Percentiles rank a stretch among this genome's conserved stretches.
These are phyloP conservation scores for Plasmodium adleri DNA, from an alignment of 169 alveolate species.

Conservation along the genomic window DNA sequence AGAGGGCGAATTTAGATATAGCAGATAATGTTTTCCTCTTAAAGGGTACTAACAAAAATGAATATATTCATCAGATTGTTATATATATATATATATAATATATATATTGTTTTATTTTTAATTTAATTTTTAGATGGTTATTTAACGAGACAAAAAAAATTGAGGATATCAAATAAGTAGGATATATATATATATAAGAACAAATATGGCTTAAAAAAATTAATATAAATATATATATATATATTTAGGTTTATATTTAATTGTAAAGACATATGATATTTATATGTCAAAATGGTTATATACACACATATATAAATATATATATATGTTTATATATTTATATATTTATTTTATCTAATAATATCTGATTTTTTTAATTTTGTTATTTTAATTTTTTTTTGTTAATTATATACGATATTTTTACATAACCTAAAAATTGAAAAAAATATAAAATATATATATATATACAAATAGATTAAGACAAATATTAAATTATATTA, in stretches of 20 bases:
- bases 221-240: neutral
- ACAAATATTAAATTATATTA: conserved; percentile 1
- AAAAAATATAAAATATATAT: neutral
- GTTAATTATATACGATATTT: conserved; percentile 45
- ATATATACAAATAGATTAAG: neutral
- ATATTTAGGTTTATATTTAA: neutral
- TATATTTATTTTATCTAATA: too few species aligned
- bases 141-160: conserved; percentile 44
- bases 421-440: conserved; percentile 57
- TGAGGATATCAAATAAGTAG: conserved; percentile 3
- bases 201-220: neutral
- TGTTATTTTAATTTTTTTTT: neutral
- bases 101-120: conserved; percentile 24
- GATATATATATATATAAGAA: neutral
- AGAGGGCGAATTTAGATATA: conserved; percentile 58
- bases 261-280: too few species aligned
- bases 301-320: too few species aligned
- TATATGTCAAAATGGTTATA: too few species aligned
- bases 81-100: neutral
- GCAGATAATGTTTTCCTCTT: conserved; percentile 39
- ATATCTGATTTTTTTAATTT: too few species aligned
- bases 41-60: conserved; percentile 20
- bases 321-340: too few species aligned
- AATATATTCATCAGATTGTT: neutral
- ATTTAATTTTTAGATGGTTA: conserved; percentile 47